These are phyloP conservation scores for Sporobolomyces phaffii DNA, from an alignment of 768 basidiomycete genomes.

Conservation along the genomic window DNA sequence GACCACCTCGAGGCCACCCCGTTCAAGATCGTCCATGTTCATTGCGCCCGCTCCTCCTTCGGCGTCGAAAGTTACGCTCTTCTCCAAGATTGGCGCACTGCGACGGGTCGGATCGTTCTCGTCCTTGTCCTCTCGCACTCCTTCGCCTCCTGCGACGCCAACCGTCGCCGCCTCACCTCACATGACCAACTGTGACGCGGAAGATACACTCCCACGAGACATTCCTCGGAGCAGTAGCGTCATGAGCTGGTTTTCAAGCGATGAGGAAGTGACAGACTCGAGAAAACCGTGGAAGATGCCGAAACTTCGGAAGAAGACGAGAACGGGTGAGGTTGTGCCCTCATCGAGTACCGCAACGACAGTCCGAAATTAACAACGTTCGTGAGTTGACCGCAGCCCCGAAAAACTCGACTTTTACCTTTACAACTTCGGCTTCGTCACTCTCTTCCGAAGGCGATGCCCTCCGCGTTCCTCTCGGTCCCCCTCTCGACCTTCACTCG, in stretches of 20 bases:
- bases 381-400: not conserved
- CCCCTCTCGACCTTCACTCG: not conserved
- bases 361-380: not conserved
- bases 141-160: not conserved
- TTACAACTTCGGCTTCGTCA: not conserved
- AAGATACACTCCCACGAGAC: constrained; percentile 3
- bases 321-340: not conserved
- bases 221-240: constrained; percentile 1
- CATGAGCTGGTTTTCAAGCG: constrained; percentile 12
- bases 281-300: not conserved
- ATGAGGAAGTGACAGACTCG: constrained; percentile 5
- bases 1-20: constrained; percentile 1
- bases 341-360: too few species aligned
- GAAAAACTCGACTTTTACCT: constrained; percentile 1
- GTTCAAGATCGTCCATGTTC: constrained; percentile 7
- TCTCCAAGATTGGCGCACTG: constrained; percentile 3
- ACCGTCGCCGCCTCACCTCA: not conserved
- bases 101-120: not conserved
- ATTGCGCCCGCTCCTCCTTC: not conserved
- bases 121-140: not conserved
- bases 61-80: not conserved
- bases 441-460: not conserved
- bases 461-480: not conserved
- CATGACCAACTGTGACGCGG: not conserved
- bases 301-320: not conserved